A percentile compares a stretch with the other conserved stretches of the same genome.
Conservation (phyloP, 2,329 filamentous ascomycete species). For the Apiospora hydei region DNA sequence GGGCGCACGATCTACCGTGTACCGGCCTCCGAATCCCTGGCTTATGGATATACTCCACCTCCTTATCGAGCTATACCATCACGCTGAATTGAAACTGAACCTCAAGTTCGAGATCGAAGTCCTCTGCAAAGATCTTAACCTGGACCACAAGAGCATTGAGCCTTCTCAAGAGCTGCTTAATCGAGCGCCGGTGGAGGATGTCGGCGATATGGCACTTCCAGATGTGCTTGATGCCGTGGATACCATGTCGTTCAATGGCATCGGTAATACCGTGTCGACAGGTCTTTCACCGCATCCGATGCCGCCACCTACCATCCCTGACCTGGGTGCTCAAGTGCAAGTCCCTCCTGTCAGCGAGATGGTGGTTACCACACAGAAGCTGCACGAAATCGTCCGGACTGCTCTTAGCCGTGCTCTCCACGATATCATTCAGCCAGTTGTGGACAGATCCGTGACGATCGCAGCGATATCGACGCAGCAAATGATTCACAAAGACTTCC, state of each 20-base stretch:
- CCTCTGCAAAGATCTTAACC: constrained; percentile 86
- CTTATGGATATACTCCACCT: constrained; percentile 94
- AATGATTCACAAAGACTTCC: constrained; percentile 95
- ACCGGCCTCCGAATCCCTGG: constrained; percentile 96
- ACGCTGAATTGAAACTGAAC: constrained; percentile 92
- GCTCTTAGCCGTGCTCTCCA: constrained; percentile 90
- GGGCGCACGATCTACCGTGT: constrained; percentile 84
- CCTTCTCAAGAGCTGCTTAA: constrained; percentile 87
- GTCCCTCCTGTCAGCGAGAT: constrained; percentile 84
- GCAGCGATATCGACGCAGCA: constrained; percentile 96
- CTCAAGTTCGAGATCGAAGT: constrained; percentile 99
- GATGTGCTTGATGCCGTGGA: constrained; percentile 84
- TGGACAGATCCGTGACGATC: constrained; percentile 96
- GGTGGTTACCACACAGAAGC: constrained; percentile 73
- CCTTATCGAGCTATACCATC: constrained; percentile 91
- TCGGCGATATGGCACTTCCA: constrained; percentile 64
- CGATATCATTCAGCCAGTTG: constrained; percentile 97
- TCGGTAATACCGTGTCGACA: constrained; percentile 71
- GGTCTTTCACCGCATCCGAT: constrained; percentile 81
- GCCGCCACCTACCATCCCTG: constrained; percentile 77
- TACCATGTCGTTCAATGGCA: constrained; percentile 78
- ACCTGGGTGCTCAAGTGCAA: constrained; percentile 78
- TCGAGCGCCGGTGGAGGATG: constrained; percentile 69
- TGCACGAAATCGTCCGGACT: constrained; percentile 80
- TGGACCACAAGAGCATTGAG: constrained; percentile 93